phyloP scores from a whole-genome alignment of 2,329 filamentous ascomycete genomes.

The Exophiala alcalophila region DNA sequence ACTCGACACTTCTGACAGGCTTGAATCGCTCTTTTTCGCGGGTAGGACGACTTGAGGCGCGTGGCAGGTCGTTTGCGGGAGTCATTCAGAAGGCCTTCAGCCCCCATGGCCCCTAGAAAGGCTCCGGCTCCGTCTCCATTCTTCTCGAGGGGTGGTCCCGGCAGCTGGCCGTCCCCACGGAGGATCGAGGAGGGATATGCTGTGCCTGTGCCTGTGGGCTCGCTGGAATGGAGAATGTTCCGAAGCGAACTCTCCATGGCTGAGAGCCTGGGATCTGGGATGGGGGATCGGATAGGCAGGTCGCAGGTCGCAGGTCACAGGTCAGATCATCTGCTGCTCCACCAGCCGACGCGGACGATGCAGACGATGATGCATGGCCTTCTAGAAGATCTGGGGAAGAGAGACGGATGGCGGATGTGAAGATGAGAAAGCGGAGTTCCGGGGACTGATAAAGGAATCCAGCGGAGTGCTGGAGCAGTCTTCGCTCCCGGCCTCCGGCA shows the following conservation, averaged over 20 bases:
- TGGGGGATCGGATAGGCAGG: too few species aligned
- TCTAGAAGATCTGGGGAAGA: slow-evolving; percentile 20
- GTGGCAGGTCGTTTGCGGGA: slow-evolving; percentile 20
- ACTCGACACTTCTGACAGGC: slow-evolving; percentile 36
- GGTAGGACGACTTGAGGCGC: slow-evolving; percentile 30
- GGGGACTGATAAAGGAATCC: slow-evolving; percentile 16
- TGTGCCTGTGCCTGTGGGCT: slow-evolving; percentile 7
- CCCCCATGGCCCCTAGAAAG: slow-evolving; percentile 5
- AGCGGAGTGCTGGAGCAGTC: slow-evolving; percentile 17
- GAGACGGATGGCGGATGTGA: slow-evolving; percentile 4
- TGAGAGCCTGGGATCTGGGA: too few species aligned
- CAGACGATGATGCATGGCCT: too few species aligned
- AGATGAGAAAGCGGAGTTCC: slow-evolving; percentile 17
- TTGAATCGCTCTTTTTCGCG: slow-evolving; percentile 35
- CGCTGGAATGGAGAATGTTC: slow-evolving; percentile 25
- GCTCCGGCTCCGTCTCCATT: slow-evolving; percentile 6
- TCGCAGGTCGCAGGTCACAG: too few species aligned
- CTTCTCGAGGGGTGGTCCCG: slow-evolving; percentile 2
- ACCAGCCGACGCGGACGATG: too few species aligned
- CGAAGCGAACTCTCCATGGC: slow-evolving; percentile 28
- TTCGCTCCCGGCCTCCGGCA: too few species aligned
- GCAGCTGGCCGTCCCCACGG: slow-evolving; percentile 11
- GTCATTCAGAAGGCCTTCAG: slow-evolving; percentile 7
- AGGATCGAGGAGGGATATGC: slow-evolving; percentile 13
- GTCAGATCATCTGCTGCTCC: slow-evolving; percentile 2